Percentiles rank a stretch among this genome's conserved stretches.
These are phyloP conservation scores for Eremothecium coryli DNA, from an alignment of 1,139 yeast genomes.

Conservation along the genomic window DNA sequence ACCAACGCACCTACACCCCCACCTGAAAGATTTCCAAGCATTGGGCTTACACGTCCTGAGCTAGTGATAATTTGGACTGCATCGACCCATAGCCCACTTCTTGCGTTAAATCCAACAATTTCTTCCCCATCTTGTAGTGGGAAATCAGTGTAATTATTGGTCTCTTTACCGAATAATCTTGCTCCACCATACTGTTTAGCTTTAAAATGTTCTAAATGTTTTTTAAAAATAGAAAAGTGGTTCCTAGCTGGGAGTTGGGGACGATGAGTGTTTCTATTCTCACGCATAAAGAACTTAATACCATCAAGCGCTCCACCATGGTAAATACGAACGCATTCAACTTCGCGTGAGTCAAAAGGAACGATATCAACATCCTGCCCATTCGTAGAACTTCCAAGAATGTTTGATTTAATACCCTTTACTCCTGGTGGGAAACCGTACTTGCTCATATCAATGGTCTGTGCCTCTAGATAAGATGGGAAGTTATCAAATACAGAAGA, in stretches of 20 bases:
- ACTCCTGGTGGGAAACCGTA: slow-evolving; percentile 21
- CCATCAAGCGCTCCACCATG: slow-evolving; percentile 81
- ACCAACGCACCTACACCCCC: slow-evolving; percentile 54
- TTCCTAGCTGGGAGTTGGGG: slow-evolving; percentile 39
- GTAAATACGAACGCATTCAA: slow-evolving; percentile 48
- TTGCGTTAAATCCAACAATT: slow-evolving; percentile 49
- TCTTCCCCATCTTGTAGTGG: slow-evolving; percentile 47
- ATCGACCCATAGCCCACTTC: slow-evolving; percentile 87
- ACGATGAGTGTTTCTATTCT: slow-evolving; percentile 31
- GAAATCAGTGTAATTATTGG: slow-evolving; percentile 49
- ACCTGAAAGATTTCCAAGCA: slow-evolving; percentile 57
- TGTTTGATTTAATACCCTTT: slow-evolving; percentile 39
- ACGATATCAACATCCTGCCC: slow-evolving; percentile 25
- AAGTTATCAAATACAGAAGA: slow-evolving; percentile 29
- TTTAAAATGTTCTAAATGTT: slow-evolving; percentile 19
- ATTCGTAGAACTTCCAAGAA: slow-evolving; percentile 34
- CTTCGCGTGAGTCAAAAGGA: slow-evolving; percentile 22
- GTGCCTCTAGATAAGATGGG: slow-evolving; percentile 16
- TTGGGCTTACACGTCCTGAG: slow-evolving; percentile 42
- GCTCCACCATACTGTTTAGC: slow-evolving; percentile 8
- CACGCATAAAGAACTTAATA: slow-evolving; percentile 32
- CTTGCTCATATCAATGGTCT: slow-evolving; percentile 19
- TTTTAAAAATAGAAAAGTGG: slow-evolving; percentile 34
- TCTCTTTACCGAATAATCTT: slow-evolving; percentile 54
- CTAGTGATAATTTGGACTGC: slow-evolving; percentile 62